These are phyloP conservation scores for Neurospora terricola DNA, from an alignment of 495 filamentous ascomycete species.

Conservation along the genomic window DNA sequence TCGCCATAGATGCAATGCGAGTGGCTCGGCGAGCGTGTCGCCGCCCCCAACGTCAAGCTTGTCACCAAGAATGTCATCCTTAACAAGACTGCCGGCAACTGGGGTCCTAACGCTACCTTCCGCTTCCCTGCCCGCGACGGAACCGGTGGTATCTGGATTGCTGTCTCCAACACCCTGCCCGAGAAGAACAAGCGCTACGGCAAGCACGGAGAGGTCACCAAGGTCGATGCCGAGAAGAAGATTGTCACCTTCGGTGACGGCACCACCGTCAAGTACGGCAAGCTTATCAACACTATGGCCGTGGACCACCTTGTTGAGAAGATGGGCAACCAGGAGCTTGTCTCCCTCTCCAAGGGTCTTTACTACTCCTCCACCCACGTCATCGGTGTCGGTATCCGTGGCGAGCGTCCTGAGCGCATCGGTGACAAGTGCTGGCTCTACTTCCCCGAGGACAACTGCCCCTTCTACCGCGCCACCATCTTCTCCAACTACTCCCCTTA, in stretches of 20 bases:
- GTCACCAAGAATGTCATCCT: conserved; percentile 93
- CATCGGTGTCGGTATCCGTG: conserved; percentile 90
- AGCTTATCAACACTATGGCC: conserved; percentile 92
- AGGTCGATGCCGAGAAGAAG: conserved; percentile 77
- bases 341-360: conserved; percentile 76
- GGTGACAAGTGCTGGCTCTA: conserved; percentile 99
- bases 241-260: conserved; percentile 74
- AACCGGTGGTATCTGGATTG: conserved; percentile 98
- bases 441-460: conserved; percentile 98
- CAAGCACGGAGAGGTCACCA: conserved; percentile 70
- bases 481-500: conserved; percentile 99
- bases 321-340: conserved; percentile 78
- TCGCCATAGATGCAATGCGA: conserved; percentile 86
- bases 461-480: conserved; percentile 99
- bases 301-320: conserved; percentile 81
- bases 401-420: conserved; percentile 85
- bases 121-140: conserved; percentile 92
- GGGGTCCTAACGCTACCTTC: conserved; percentile 98
- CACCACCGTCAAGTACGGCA: conserved; percentile 83
- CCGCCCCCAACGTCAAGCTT: conserved; percentile 91
- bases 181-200: conserved; percentile 87
- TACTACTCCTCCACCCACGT: conserved; percentile 98
- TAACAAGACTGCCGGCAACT: conserved; percentile 92
- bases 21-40: conserved; percentile 98
- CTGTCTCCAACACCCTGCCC: conserved; percentile 87